A percentile compares a stretch with the other conserved stretches of the same genome.
Conservation (phyloP, 2,329 filamentous ascomycete genomes). For the Hirsutella minnesotensis region DNA sequence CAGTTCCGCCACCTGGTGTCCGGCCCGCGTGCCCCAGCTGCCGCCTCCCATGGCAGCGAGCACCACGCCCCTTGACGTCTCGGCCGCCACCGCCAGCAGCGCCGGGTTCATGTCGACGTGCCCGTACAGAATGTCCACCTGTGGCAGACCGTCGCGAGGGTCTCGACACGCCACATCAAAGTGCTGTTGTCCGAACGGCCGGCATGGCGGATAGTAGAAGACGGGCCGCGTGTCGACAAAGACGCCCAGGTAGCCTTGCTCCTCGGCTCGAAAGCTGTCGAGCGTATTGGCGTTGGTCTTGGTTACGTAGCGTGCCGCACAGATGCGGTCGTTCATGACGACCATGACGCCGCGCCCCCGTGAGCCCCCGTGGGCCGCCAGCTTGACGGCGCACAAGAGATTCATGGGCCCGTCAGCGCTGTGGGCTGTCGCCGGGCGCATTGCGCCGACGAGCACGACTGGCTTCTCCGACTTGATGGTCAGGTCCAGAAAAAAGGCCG, state of each 20-base stretch:
- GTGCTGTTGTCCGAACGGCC: conserved; percentile 32
- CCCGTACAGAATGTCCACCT: conserved; percentile 44
- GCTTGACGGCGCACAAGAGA: conserved; percentile 45
- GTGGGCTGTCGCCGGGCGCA: conserved; percentile 50
- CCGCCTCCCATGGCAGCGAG: conserved; percentile 44
- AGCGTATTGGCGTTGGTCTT: conserved; percentile 53
- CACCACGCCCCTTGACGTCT: conserved; percentile 38
- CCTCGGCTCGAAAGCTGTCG: conserved; percentile 48
- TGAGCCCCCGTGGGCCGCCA: conserved; percentile 35
- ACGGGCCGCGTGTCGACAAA: conserved; percentile 46
- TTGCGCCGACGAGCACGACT: conserved; percentile 47
- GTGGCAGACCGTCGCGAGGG: conserved; percentile 27
- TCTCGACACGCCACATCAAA: conserved; percentile 23
- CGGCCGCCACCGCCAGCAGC: conserved; percentile 35
- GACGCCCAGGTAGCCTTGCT: conserved; percentile 44
- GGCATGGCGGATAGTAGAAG: conserved; percentile 44
- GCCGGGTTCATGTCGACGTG: conserved; percentile 39
- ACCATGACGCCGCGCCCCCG: conserved; percentile 44
- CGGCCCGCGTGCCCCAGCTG: conserved; percentile 28
- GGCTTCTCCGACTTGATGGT: conserved; percentile 46
- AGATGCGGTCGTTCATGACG: conserved; percentile 50
- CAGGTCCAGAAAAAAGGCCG: conserved; percentile 49
- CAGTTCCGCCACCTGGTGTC: conserved; percentile 27
- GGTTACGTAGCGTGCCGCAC: conserved; percentile 41
- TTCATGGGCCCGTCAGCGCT: conserved; percentile 53